Evolutionary conservation across 441 rosid species (phyloP).

Genomic region (Populus hybrid): DNA sequence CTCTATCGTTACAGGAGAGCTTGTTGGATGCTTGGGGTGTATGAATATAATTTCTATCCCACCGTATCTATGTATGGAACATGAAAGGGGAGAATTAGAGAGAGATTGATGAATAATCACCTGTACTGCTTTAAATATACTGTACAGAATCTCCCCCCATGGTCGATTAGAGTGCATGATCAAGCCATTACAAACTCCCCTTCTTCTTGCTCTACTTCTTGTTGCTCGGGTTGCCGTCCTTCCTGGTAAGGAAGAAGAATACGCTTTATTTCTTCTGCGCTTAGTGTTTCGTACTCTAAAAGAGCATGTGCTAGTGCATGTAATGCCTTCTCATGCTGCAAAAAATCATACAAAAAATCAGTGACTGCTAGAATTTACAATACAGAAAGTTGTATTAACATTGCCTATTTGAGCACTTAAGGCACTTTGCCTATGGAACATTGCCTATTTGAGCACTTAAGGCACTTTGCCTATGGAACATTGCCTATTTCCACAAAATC

Average conservation of each 20-base stretch:
- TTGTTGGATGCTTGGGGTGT: slow-evolving; percentile 13
- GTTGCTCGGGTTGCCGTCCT: slow-evolving; percentile 55
- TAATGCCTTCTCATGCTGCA: slow-evolving; percentile 92
- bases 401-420: background rate
- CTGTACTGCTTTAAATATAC: slow-evolving; percentile 39
- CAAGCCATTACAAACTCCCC: slow-evolving; percentile 77
- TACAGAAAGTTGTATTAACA: background rate
- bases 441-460: background rate
- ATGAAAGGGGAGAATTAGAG: slow-evolving; percentile 9
- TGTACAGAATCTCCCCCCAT: slow-evolving; percentile 37
- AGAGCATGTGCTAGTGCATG: slow-evolving; percentile 89
- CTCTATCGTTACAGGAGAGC: slow-evolving; percentile 5
- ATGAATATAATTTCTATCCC: slow-evolving; percentile 18
- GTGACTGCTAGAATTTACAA: background rate
- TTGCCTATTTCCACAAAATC: background rate
- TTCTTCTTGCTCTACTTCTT: slow-evolving; percentile 46
- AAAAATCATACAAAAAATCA: slow-evolving; percentile 9
- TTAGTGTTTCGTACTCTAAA: slow-evolving; percentile 83
- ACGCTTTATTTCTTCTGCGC: slow-evolving; percentile 78
- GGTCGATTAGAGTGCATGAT: background rate
- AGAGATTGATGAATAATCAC: slow-evolving; percentile 28
- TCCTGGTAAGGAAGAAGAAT: slow-evolving; percentile 65
- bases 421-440: background rate
- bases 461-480: background rate
- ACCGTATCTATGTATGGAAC: slow-evolving; percentile 3